Evolutionary conservation across 2,329 filamentous ascomycete genomes (phyloP).

Genomic region (Karstenula rhodostoma): DNA sequence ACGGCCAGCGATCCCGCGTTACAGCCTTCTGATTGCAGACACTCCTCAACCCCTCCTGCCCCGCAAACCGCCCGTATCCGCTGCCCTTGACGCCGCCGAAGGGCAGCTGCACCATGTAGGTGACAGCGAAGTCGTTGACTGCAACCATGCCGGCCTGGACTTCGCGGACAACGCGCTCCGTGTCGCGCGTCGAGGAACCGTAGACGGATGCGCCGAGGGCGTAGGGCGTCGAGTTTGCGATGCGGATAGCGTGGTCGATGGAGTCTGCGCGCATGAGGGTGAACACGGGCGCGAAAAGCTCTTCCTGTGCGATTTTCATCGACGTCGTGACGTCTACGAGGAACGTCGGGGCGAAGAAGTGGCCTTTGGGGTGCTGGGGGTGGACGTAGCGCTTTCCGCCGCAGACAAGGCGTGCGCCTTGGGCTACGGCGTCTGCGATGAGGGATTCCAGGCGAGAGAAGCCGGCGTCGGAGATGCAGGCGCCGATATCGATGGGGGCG

Average conservation of each 20-base stretch:
- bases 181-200: slow-evolving; percentile 66
- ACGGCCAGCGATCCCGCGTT: slow-evolving; percentile 75
- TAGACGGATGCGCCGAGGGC: slow-evolving; percentile 91
- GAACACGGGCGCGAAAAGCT: slow-evolving; percentile 93
- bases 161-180: slow-evolving; percentile 70
- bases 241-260: slow-evolving; percentile 72
- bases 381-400: slow-evolving; percentile 79
- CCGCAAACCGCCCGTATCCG: slow-evolving; percentile 90
- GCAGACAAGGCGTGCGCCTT: slow-evolving; percentile 81
- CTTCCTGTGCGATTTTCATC: slow-evolving; percentile 88
- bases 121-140: slow-evolving; percentile 94
- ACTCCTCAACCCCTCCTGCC: slow-evolving; percentile 83
- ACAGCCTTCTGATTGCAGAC: slow-evolving; percentile 89
- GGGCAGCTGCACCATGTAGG: slow-evolving; percentile 91
- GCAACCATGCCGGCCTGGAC: slow-evolving; percentile 89
- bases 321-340: slow-evolving; percentile 84
- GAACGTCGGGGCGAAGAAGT: slow-evolving; percentile 93
- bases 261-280: slow-evolving; percentile 77
- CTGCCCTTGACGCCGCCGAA: slow-evolving; percentile 92
- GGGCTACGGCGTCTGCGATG: slow-evolving; percentile 76
- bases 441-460: slow-evolving; percentile 81
- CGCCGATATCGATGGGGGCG: slow-evolving; percentile 78
- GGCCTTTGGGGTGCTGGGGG: slow-evolving; percentile 76
- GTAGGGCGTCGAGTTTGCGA: slow-evolving; percentile 86
- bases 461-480: slow-evolving; percentile 81